Base-by-base conservation (phyloP, 2,329 filamentous ascomycete species). In the Diaporthe capsici region DNA sequence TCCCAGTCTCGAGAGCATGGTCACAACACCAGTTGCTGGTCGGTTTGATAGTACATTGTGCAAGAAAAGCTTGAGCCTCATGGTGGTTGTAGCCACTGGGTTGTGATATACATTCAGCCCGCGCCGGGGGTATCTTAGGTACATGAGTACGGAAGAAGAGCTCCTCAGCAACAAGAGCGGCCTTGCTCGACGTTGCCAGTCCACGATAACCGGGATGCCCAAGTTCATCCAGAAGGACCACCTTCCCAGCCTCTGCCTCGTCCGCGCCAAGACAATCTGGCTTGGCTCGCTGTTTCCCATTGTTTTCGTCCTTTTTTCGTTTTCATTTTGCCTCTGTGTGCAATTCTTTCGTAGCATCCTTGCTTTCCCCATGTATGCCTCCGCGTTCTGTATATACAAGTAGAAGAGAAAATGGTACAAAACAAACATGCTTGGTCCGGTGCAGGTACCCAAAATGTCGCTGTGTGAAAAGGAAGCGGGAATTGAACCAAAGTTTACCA, bases 261-360 rank as follows among this genome's bases (percentile, higher is more conserved):
- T 39, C 47, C 42, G 31, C 57, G 57, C 44, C 42, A 51, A 72
- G 55, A 51, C 49, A 71, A 34, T 51, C 55, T 28, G 51, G 39
- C 53, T 55, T 55, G 31, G 39, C 39, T 49, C 44, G 42, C 68
- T 37, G n/a, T n/a, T 42, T 22, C 25, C 60, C 17, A 9, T 44
- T 47, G 51, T 28, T 53, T 60, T 58, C 42, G 28, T 75, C 44
- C 58, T 65, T 44, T 44, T 53, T 44, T 73, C 55, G 58, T 74
- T 61, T 58, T 63, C 75, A 39, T 71, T 65, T 58, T 73, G 57
- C 72, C 72, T 44, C 34, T 28, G 47, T 53, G 71, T 76, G 55
- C 34, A 67, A 74, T 74, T 63, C 71, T 39, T 76, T 71, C 71
- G 31, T 76, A 67, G 73, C 55, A 51, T 76, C 63, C 74, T 57